A percentile compares a stretch with the other conserved stretches of the same genome.
Conservation (phyloP, 495 filamentous ascomycete species). For the Viridothelium virens region DNA sequence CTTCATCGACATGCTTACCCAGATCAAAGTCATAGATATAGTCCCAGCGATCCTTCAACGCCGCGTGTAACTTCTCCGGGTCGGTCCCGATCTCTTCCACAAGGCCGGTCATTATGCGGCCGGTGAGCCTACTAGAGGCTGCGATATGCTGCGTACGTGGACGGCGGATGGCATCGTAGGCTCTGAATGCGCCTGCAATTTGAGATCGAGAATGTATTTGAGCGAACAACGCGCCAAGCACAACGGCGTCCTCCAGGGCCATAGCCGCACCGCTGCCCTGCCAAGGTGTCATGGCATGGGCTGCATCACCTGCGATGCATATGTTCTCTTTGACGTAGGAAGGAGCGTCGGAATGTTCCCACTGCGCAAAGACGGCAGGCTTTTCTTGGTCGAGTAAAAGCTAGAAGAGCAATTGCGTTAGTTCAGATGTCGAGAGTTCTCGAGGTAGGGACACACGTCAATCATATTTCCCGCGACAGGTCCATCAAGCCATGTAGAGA, state of each 20-base stretch:
- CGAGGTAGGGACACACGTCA: constrained; percentile 18
- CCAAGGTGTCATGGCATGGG: constrained; percentile 25
- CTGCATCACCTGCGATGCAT: constrained; percentile 27
- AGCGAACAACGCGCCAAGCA: constrained; percentile 47
- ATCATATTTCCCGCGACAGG: constrained; percentile 22
- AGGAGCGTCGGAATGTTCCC: constrained; percentile 22
- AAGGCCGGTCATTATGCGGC: neutral
- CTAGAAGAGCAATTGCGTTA: constrained; percentile 9
- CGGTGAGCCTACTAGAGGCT: constrained; percentile 14
- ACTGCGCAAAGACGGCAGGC: neutral
- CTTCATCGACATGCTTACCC: neutral
- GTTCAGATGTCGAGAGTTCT: constrained; percentile 5
- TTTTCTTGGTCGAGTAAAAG: constrained; percentile 12
- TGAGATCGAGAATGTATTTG: constrained; percentile 33
- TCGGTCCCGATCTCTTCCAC: neutral
- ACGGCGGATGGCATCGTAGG: constrained; percentile 52
- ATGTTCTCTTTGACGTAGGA: constrained; percentile 18
- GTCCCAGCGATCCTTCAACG: constrained; percentile 1
- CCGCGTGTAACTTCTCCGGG: neutral
- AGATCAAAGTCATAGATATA: constrained; percentile 1
- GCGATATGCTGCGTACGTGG: constrained; percentile 32
- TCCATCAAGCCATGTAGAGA: neutral
- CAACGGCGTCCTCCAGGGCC: constrained; percentile 33
- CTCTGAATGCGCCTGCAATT: constrained; percentile 47
- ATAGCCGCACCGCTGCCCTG: constrained; percentile 24